Evolutionary conservation across 345 rosid species (phyloP).

Genomic region (Sonneratia alba): DNA sequence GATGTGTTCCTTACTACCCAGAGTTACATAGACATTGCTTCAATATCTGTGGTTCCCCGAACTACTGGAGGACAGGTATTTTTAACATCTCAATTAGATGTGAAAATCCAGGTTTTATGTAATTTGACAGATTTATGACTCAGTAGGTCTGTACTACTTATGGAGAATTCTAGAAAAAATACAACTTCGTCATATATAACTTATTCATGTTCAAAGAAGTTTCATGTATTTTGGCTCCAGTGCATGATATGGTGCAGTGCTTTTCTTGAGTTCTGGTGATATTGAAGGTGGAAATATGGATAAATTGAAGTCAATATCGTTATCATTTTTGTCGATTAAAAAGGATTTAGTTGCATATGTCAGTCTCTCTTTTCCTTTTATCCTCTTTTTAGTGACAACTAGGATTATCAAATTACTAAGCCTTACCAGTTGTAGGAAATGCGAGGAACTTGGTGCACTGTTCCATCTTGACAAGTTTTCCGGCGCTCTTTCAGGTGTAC

Average conservation of each 20-base stretch:
- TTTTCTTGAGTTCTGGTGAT: background rate
- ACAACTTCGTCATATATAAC: no score
- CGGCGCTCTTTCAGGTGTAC: conserved; percentile 55
- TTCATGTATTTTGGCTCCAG: background rate
- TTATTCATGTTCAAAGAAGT: background rate
- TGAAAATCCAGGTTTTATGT: background rate
- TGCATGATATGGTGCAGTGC: background rate
- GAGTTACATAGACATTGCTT: conserved; percentile 82
- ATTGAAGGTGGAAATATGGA: background rate
- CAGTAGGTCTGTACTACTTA: background rate
- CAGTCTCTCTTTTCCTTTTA: background rate
- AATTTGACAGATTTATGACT: background rate
- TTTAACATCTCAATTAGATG: background rate
- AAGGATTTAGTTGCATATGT: background rate
- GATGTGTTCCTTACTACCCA: conserved; percentile 86
- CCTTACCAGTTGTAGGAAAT: background rate
- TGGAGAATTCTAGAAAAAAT: no score
- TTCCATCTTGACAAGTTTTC: background rate
- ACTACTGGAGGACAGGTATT: conserved; percentile 95
- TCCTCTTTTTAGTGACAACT: background rate
- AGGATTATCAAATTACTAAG: background rate
- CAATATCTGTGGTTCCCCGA: conserved; percentile 79
- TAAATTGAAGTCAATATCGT: background rate
- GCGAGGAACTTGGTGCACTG: background rate
- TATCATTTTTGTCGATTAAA: background rate